These are phyloP conservation scores for Chimonanthus praecox DNA, from an alignment of 164 flowering plant species.

Conservation along the genomic window DNA sequence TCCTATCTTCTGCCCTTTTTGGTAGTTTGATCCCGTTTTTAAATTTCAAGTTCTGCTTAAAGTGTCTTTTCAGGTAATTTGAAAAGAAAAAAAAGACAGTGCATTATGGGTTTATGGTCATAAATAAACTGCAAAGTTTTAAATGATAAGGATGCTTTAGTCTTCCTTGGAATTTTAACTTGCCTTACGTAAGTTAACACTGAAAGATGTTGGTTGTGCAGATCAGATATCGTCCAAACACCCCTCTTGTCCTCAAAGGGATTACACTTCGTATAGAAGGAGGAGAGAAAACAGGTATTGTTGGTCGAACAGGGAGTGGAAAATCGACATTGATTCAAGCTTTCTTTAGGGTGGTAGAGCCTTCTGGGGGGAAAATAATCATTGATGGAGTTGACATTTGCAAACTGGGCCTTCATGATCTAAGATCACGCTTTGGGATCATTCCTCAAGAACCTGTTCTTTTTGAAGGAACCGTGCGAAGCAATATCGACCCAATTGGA, in stretches of 20 bases:
- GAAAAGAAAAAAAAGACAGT: no score
- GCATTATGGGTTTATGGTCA: no score
- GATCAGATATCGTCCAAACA: slow-evolving; percentile 88
- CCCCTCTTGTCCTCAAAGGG: slow-evolving; percentile 85
- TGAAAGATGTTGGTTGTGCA: slow-evolving; percentile 17
- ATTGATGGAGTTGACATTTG: slow-evolving; percentile 72
- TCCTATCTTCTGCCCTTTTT: background rate
- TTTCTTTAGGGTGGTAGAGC: slow-evolving; percentile 83
- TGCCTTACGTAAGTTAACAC: background rate
- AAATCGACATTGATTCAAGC: slow-evolving; percentile 90
- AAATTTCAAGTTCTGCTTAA: no score
- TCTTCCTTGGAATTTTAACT: background rate
- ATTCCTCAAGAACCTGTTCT: slow-evolving; percentile 98
- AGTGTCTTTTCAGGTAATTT: no score
- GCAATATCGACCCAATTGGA: slow-evolving; percentile 84
- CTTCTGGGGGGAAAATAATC: slow-evolving; percentile 68
- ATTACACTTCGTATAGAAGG: slow-evolving; percentile 62
- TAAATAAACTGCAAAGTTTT: background rate
- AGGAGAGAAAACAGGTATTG: slow-evolving; percentile 92
- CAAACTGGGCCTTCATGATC: slow-evolving; percentile 79
- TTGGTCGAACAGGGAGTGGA: slow-evolving; percentile 96
- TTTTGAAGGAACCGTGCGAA: slow-evolving; percentile 89
- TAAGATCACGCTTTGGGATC: slow-evolving; percentile 87
- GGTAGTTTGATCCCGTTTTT: background rate
- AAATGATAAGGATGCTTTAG: background rate